Conservation (phyloP, 192 early-diverging fungal species). For the Phycomyces blakesleeanus region DNA sequence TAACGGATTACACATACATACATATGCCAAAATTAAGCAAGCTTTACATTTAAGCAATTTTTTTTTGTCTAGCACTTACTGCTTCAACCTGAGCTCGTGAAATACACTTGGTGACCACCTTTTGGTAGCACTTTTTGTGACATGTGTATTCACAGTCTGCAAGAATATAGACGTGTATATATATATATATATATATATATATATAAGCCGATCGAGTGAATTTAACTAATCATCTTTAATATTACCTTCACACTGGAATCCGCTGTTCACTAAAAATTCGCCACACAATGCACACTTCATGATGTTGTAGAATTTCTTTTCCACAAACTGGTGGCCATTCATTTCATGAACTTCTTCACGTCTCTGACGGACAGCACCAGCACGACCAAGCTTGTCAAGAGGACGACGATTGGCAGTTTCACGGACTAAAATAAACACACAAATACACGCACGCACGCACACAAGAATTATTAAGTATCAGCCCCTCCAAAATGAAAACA, state of each 20-base stretch:
- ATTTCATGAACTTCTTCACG: conserved; percentile 81
- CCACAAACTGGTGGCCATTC: conserved; percentile 93
- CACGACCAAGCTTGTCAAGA: conserved; percentile 67
- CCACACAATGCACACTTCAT: conserved; percentile 97
- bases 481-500: too few species aligned
- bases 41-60: too few species aligned
- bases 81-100: conserved; percentile 57
- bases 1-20: too few species aligned
- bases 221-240: too few species aligned
- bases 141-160: conserved; percentile 92
- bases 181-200: too few species aligned
- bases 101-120: conserved; percentile 90
- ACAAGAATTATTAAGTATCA: too few species aligned
- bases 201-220: too few species aligned
- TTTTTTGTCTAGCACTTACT: too few species aligned
- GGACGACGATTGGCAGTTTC: conserved; percentile 48
- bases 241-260: conserved; percentile 89
- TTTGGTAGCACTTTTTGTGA: conserved; percentile 83
- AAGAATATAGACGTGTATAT: too few species aligned
- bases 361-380: conserved; percentile 71
- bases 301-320: conserved; percentile 90
- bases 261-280: conserved; percentile 89
- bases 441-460: too few species aligned
- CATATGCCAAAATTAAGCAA: too few species aligned
- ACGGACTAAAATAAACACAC: conserved; percentile 34